Base-by-base conservation (phyloP, 495 filamentous ascomycete genomes). In the Lichenothelia convexa region DNA sequence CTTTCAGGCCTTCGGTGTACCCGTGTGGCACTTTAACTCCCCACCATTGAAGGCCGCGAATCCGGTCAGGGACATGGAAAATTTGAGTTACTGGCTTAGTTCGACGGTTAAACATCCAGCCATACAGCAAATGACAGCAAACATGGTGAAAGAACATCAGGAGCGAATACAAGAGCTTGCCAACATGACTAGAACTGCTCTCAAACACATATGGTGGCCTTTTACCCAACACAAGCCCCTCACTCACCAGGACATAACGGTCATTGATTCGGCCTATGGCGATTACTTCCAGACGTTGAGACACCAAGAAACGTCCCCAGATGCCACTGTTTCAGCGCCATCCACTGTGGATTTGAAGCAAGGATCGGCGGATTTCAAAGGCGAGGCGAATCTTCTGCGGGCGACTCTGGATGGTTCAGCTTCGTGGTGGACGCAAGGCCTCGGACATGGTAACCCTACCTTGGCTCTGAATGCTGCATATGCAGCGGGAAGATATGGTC, bases 351-450 rank as follows among this genome's bases (percentile, higher is more conserved):
- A 15, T 9, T 12, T 26, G 8, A 26, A 24, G 8, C 23, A 44
- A 16, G 30, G 38, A 20, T 42, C 42, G 18, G 16, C 5, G 3
- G 21, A 30, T 4, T 38, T 42, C 24, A 13, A 24, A n/a, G 13
- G 50, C 29, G 16, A 32, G 21, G 24, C 31, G n/a, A 21, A 42
- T 4, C 13, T 71, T 9, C 54, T 84, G 1, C 57, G 56, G 18
- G 64, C 77, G 6, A 71, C 72, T 0, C 82, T 84, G 34, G 80
- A 86, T 40, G 80, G 71, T 15, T 83, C 78, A 0, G 80, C 78
- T 13, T 83, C 78, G 0, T 86, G 80, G 80, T 86, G 80, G 80
- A 85, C 80, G 1, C 80, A 86, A 54, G 80, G 80, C 6, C 62
- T 86, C 4, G 80, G 80, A 5, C 80, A 86, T 44, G 76, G 70